A percentile compares a stretch with the other conserved stretches of the same genome.
phyloP scores from a whole-genome alignment of 2,329 filamentous ascomycete species.

The Venturia aucupariae region DNA sequence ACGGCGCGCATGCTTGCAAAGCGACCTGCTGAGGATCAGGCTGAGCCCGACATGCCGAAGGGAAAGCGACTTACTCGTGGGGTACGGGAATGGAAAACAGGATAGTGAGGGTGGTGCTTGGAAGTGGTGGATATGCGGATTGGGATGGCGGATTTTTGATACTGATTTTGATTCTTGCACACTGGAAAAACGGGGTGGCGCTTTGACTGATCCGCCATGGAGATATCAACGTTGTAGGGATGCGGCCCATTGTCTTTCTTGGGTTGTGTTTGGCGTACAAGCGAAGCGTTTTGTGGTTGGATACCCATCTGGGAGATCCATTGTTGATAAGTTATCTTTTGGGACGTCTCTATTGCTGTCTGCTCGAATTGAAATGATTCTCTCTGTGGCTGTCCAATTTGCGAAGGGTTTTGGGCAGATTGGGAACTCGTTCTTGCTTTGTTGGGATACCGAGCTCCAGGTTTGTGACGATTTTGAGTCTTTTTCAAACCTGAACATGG shows the following conservation, averaged over 20 bases:
- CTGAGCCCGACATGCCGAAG: background rate
- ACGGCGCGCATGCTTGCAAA: background rate
- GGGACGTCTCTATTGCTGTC: too few relatives aligned
- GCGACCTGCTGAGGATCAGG: background rate
- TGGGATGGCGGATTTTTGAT: background rate
- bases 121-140: background rate
- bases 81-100: background rate
- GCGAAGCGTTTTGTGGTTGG: background rate
- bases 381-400: too few relatives aligned
- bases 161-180: too few relatives aligned
- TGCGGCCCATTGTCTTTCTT: background rate
- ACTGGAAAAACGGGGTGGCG: background rate
- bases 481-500: too few relatives aligned
- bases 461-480: too few relatives aligned
- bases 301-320: background rate
- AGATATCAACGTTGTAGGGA: background rate
- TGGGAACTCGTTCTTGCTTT: too few relatives aligned
- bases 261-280: background rate
- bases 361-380: too few relatives aligned
- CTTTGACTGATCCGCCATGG: background rate
- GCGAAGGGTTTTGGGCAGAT: too few relatives aligned
- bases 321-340: too few relatives aligned
- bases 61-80: background rate
- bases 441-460: too few relatives aligned
- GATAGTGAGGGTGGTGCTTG: background rate